Conservation (phyloP, 495 filamentous ascomycete species). For the Daldinia grandis region DNA sequence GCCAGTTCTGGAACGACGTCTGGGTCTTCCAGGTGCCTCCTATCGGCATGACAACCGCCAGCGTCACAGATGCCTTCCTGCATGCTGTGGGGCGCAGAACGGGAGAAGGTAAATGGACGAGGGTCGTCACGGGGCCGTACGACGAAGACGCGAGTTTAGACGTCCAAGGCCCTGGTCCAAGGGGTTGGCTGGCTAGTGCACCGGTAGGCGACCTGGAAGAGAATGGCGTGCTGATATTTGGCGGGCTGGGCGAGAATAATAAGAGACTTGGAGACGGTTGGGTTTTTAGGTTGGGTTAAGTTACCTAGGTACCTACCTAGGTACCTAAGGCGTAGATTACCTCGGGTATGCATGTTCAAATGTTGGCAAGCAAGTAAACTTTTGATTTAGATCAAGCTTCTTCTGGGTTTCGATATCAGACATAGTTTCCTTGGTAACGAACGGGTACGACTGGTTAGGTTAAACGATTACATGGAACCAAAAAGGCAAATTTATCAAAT, state of each 20-base stretch:
- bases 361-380: not conserved
- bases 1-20: slow-evolving; percentile 73
- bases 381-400: not conserved
- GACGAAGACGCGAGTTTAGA: slow-evolving; percentile 57
- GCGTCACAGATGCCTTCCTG: slow-evolving; percentile 63
- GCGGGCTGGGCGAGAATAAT: slow-evolving; percentile 57
- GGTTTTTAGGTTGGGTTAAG: slow-evolving; percentile 59
- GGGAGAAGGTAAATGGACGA: slow-evolving; percentile 61
- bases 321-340: too few species aligned
- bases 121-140: slow-evolving; percentile 50
- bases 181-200: slow-evolving; percentile 60
- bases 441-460: not conserved
- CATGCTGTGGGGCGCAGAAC: slow-evolving; percentile 59
- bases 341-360: not conserved
- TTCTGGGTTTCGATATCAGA: not conserved
- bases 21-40: slow-evolving; percentile 75
- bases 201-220: slow-evolving; percentile 59
- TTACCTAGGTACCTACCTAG: too few species aligned
- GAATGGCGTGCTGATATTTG: slow-evolving; percentile 61
- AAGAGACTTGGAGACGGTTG: slow-evolving; percentile 61
- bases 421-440: not conserved
- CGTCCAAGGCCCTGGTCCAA: slow-evolving; percentile 51
- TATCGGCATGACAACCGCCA: slow-evolving; percentile 59
- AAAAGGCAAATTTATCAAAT: slow-evolving; percentile 2
- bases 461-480: not conserved